These are phyloP conservation scores for Cystobasidium slooffiae DNA, from an alignment of 1,284 basidiomycete species.

Conservation along the genomic window DNA sequence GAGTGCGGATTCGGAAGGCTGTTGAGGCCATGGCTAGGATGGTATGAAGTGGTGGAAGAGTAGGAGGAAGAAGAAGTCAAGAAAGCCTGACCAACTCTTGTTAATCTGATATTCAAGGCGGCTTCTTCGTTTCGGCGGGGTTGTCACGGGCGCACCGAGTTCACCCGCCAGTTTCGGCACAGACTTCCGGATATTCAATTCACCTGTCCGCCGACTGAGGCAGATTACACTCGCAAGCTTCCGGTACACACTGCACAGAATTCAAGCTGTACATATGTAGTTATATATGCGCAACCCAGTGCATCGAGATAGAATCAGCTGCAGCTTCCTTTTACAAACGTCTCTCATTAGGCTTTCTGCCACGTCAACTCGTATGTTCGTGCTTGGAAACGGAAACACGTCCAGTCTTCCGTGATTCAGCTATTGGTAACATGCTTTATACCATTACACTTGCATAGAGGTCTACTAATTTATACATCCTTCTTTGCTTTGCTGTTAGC, in stretches of 20 bases:
- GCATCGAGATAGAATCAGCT: no score
- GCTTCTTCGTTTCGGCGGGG: slow-evolving; percentile 10
- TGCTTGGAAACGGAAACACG: no score
- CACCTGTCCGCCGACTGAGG: background rate
- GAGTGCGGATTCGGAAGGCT: slow-evolving; percentile 30
- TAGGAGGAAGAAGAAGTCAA: background rate
- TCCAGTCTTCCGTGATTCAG: no score
- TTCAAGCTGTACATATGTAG: no score
- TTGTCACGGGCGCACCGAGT: slow-evolving; percentile 8
- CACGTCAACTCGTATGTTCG: no score
- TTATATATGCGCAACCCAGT: no score
- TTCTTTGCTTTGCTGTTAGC: no score
- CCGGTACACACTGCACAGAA: background rate
- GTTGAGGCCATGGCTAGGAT: slow-evolving; percentile 13
- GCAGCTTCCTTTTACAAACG: no score
- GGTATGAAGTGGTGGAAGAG: background rate
- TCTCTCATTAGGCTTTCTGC: no score
- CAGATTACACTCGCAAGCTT: background rate
- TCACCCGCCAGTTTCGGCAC: slow-evolving; percentile 24
- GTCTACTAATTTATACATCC: no score
- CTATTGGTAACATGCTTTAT: no score
- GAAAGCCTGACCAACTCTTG: background rate
- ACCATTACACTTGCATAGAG: no score
- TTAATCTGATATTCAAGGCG: background rate
- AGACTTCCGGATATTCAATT: slow-evolving; percentile 8